Evolutionary conservation across 2,329 filamentous ascomycete genomes (phyloP), one percentile per base, ranked within the genome.

Genomic region (Fusarium sp.): DNA sequence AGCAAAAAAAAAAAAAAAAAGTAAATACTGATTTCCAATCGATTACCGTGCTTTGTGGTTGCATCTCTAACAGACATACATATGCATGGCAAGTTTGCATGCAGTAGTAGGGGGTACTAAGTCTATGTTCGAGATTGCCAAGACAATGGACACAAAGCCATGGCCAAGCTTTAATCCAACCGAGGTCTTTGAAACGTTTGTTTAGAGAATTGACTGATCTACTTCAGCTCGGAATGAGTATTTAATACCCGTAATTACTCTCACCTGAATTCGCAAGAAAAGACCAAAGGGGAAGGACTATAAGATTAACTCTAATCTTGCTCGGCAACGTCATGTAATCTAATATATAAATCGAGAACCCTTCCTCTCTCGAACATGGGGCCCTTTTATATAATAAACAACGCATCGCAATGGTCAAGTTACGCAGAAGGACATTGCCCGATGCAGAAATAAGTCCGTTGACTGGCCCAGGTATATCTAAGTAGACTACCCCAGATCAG

Each of bases 401-500:
- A 20, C 45, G 45, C 45, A 47, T 29, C 12, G 25, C 8, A 47
- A 18, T 29, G 45, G 45, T 20, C 45, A 29, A 47, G 18, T 27
- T 47, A 25, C 25, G 45, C 25, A 47, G 34, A 43, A 27, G 3
- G 22, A 16, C 20, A 53, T 22, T n/a, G 15, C 49, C 49, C 24
- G 7, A 53, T 53, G 10, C 20, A 53, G 49, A 27, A 40, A 53
- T 20, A 53, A 20, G 34, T 29, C 49, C 49, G 49, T 16, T 7
- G 20, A 15, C 34, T 25, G 38, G 32, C 5, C 27, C 27, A 27
- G 27, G 27, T 27, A 27, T 27, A 27, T 27, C 15, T 53, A 41
- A 53, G 38, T 38, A 25, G 41, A 53, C 34, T 53, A 53, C 49
- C 49, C 49, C 49, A 53, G 49, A 43, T 34, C 49, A 22, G 38